Evolutionary conservation across 345 rosid species (phyloP).

Genomic region (Orychophragmus violaceus): DNA sequence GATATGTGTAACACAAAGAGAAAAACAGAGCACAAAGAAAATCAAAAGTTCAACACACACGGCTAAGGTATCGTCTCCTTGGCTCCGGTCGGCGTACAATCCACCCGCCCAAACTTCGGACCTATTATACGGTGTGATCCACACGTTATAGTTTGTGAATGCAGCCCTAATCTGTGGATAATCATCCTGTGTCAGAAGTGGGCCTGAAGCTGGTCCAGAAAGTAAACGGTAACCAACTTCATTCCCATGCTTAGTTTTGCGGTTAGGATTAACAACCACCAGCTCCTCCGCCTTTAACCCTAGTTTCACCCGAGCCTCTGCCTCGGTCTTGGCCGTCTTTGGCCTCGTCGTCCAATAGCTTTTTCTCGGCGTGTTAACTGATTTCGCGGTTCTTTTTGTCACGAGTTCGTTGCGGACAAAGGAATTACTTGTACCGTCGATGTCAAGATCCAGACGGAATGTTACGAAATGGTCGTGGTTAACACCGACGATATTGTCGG

Average conservation of each 20-base stretch:
- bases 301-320: constrained; percentile 34
- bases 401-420: constrained; percentile 38
- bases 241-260: constrained; percentile 43
- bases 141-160: constrained; percentile 46
- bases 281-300: constrained; percentile 30
- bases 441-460: constrained; percentile 47
- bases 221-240: constrained; percentile 39
- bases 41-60: too few relatives aligned
- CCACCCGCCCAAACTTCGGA: constrained; percentile 52
- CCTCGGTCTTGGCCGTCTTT: constrained; percentile 42
- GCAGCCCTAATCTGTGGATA: constrained; percentile 44
- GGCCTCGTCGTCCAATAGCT: constrained; percentile 43
- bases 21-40: too few relatives aligned
- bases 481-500: constrained; percentile 38
- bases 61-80: constrained; percentile 44
- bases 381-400: constrained; percentile 15
- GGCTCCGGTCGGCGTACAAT: constrained; percentile 39
- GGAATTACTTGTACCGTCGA: constrained; percentile 44
- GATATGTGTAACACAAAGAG: too few relatives aligned
- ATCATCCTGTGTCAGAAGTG: constrained; percentile 33
- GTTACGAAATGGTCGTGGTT: constrained; percentile 54
- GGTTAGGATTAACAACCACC: constrained; percentile 37
- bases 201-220: constrained; percentile 21
- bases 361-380: constrained; percentile 35
- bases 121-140: constrained; percentile 56